phyloP scores from a whole-genome alignment of 1,284 basidiomycete species.

The Leucoagaricus sp. region DNA sequence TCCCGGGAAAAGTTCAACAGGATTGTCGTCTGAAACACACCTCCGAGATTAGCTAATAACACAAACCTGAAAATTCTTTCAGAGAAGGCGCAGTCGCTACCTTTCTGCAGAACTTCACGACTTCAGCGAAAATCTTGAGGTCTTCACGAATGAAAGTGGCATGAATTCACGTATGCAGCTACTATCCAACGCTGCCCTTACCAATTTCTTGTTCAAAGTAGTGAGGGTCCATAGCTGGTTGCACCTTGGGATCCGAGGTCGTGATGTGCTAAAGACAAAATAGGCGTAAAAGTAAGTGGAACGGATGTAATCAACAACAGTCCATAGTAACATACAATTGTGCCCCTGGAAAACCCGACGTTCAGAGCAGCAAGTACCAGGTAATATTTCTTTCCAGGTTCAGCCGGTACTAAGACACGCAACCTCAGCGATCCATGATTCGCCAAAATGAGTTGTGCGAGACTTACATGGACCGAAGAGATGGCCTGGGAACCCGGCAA shows the following conservation, averaged over 20 bases:
- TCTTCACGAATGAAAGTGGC: constrained; percentile 27
- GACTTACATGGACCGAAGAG: constrained; percentile 12
- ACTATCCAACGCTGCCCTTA: constrained; percentile 5
- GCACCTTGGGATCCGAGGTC: constrained; percentile 23
- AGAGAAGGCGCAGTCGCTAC: constrained; percentile 45
- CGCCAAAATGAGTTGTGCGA: too few relatives aligned
- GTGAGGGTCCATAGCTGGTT: constrained; percentile 30
- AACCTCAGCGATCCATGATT: not conserved
- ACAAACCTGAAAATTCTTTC: constrained; percentile 29
- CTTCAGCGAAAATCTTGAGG: constrained; percentile 46
- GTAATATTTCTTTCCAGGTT: constrained; percentile 14
- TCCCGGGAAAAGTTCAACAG: not conserved
- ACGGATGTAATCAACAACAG: not conserved
- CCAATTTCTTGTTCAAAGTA: constrained; percentile 32
- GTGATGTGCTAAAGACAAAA: constrained; percentile 24
- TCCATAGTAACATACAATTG: constrained; percentile 7
- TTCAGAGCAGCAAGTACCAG: constrained; percentile 10
- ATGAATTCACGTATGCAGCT: not conserved
- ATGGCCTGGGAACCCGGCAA: too few relatives aligned
- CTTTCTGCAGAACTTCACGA: constrained; percentile 48
- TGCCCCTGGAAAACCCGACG: constrained; percentile 15
- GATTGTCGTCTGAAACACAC: not conserved
- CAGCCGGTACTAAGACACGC: constrained; percentile 12
- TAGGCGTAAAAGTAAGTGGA: too few relatives aligned
- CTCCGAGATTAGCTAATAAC: not conserved